Percentiles rank a stretch among this genome's conserved stretches.
phyloP scores from a whole-genome alignment of 2,329 filamentous ascomycete genomes.

The Aspergillus transmontanensis region DNA sequence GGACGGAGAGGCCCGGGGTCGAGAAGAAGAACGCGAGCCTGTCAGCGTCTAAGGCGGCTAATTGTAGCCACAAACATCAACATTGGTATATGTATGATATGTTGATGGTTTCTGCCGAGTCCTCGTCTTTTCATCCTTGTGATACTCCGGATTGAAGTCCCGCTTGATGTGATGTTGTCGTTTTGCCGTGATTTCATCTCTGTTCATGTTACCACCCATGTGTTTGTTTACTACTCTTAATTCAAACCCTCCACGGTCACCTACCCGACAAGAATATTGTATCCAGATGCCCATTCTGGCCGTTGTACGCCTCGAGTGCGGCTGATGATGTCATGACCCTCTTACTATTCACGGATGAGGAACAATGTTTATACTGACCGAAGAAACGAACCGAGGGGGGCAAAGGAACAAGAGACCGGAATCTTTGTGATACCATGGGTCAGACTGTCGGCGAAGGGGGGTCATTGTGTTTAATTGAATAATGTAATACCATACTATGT shows the following conservation, averaged over 20 bases:
- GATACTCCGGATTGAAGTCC: slow-evolving; percentile 15
- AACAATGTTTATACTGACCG: not conserved
- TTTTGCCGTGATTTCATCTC: slow-evolving; percentile 4
- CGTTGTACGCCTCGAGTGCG: not conserved
- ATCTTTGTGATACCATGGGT: slow-evolving; percentile 4
- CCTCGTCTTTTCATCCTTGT: not conserved
- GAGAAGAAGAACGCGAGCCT: slow-evolving; percentile 39
- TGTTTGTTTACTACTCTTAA: slow-evolving; percentile 1
- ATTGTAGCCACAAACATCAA: not conserved
- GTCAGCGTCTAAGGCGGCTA: slow-evolving; percentile 19
- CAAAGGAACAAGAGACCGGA: not conserved
- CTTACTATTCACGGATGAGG: slow-evolving; percentile 6
- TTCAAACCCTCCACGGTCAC: not conserved
- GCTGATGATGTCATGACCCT: slow-evolving; percentile 9
- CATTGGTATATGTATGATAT: not conserved
- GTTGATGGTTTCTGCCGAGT: not conserved
- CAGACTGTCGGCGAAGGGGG: not conserved
- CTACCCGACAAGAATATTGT: slow-evolving; percentile 6
- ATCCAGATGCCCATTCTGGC: not conserved
- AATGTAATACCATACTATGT: slow-evolving; percentile 22
- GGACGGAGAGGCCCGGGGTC: slow-evolving; percentile 38
- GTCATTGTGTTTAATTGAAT: slow-evolving; percentile 17
- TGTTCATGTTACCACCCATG: slow-evolving; percentile 9
- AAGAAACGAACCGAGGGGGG: not conserved
- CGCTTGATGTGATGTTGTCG: slow-evolving; percentile 14